These are phyloP conservation scores for Hypoxylon fragiforme DNA, from an alignment of 495 filamentous ascomycete species.

Conservation along the genomic window DNA sequence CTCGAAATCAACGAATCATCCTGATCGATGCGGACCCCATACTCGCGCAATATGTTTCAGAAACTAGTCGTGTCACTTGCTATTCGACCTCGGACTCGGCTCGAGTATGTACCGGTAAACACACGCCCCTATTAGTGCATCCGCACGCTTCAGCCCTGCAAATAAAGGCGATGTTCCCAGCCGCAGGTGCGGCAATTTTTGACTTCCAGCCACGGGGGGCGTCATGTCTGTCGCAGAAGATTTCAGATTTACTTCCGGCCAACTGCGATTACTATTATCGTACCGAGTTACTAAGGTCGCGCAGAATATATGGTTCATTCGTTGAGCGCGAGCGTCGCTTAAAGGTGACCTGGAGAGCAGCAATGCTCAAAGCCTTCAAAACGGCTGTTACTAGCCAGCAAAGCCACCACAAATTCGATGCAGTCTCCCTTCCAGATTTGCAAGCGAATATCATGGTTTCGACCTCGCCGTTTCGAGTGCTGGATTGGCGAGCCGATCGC, in stretches of 20 bases:
- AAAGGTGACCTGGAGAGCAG: slow-evolving; percentile 28
- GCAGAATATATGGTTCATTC: neutral
- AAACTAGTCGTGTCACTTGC: slow-evolving; percentile 11
- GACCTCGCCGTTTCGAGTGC: slow-evolving; percentile 28
- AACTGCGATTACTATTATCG: slow-evolving; percentile 32
- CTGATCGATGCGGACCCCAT: slow-evolving; percentile 42
- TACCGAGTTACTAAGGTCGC: slow-evolving; percentile 2
- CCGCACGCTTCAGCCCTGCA: slow-evolving; percentile 26
- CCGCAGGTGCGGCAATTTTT: slow-evolving; percentile 29
- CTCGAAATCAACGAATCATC: slow-evolving; percentile 19
- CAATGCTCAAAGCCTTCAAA: slow-evolving; percentile 23
- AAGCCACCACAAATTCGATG: neutral
- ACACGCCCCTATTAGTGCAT: slow-evolving; percentile 26
- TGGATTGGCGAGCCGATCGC: slow-evolving; percentile 48
- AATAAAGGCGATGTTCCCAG: slow-evolving; percentile 34
- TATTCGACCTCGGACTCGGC: slow-evolving; percentile 11
- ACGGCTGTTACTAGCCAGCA: neutral
- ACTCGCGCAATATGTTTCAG: slow-evolving; percentile 34
- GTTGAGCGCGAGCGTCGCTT: neutral
- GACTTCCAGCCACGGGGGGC: slow-evolving; percentile 34
- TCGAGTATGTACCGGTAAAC: neutral
- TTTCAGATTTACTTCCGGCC: slow-evolving; percentile 27
- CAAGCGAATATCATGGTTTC: slow-evolving; percentile 2
- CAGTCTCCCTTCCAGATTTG: slow-evolving; percentile 30
- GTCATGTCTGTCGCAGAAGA: slow-evolving; percentile 25